phyloP scores from a whole-genome alignment of 768 basidiomycete genomes.

The Suillus ampliporus region DNA sequence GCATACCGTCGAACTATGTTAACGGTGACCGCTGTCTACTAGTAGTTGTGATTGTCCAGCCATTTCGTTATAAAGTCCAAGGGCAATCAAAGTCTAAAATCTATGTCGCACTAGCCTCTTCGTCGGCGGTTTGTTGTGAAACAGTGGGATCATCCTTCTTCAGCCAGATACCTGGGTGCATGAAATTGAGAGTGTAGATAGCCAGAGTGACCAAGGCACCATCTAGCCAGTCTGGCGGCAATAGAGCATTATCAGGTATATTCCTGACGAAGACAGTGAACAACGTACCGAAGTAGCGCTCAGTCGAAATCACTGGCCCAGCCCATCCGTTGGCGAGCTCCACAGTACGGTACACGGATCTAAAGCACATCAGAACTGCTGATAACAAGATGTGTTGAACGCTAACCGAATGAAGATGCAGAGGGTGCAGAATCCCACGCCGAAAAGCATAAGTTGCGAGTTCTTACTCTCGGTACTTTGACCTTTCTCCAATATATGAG shows the following conservation, averaged over 20 bases:
- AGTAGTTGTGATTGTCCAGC: neutral
- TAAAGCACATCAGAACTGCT: neutral
- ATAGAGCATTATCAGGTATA: neutral
- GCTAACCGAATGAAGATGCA: constrained; percentile 54
- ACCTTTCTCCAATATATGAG: constrained; percentile 7
- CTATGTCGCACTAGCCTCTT: neutral
- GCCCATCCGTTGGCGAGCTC: constrained; percentile 41
- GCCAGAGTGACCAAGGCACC: constrained; percentile 53
- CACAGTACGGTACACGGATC: constrained; percentile 20
- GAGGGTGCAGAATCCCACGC: constrained; percentile 44
- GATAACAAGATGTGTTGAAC: neutral
- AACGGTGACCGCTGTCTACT: neutral
- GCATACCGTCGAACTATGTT: neutral
- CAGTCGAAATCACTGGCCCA: constrained; percentile 53
- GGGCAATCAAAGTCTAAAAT: neutral
- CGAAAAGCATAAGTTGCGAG: constrained; percentile 41
- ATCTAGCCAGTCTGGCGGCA: constrained; percentile 51
- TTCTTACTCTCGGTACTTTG: constrained; percentile 7
- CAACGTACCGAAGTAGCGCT: constrained; percentile 53
- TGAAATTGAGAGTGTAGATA: constrained; percentile 50
- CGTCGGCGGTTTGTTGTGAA: neutral
- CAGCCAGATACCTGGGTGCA: constrained; percentile 50
- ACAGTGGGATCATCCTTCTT: neutral
- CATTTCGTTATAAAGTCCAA: too few species aligned
- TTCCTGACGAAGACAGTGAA: neutral